Evolutionary conservation across 2,329 filamentous ascomycete species (phyloP).

Genomic region (Ophiostoma sp.): DNA sequence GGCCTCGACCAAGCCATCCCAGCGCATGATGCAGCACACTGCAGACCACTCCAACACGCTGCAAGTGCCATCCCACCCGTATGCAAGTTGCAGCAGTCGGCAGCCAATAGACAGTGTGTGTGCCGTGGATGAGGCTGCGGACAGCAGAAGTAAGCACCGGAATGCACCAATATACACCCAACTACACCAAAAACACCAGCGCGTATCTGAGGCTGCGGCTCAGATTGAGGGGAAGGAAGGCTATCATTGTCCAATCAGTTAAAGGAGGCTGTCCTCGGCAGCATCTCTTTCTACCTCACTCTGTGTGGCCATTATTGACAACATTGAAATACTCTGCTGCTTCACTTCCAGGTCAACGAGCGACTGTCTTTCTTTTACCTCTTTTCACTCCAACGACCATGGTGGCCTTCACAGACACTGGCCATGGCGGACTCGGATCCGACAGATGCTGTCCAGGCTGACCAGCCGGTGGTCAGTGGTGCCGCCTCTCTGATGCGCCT

Average conservation of each 20-base stretch:
- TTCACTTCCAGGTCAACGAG: neutral
- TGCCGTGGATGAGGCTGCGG: neutral
- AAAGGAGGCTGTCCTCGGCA: neutral
- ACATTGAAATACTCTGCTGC: neutral
- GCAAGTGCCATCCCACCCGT: neutral
- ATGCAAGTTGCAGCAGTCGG: neutral
- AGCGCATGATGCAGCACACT: neutral
- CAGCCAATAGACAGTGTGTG: neutral
- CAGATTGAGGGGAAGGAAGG: neutral
- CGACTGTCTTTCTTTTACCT: neutral
- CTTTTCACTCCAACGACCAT: neutral
- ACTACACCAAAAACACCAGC: neutral
- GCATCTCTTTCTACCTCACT: too few species aligned
- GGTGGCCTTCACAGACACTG: too few species aligned
- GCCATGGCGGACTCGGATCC: constrained; percentile 12
- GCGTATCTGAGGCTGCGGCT: neutral
- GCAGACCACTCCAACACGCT: neutral
- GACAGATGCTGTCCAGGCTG: neutral
- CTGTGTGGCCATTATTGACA: neutral
- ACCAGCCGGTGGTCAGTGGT: neutral
- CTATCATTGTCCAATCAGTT: neutral
- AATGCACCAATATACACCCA: neutral
- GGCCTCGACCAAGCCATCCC: neutral
- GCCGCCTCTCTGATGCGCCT: constrained; percentile 1
- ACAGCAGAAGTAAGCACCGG: too few species aligned